Base-by-base conservation (phyloP, 257 asterid species). In the Solanum peruvianum region DNA sequence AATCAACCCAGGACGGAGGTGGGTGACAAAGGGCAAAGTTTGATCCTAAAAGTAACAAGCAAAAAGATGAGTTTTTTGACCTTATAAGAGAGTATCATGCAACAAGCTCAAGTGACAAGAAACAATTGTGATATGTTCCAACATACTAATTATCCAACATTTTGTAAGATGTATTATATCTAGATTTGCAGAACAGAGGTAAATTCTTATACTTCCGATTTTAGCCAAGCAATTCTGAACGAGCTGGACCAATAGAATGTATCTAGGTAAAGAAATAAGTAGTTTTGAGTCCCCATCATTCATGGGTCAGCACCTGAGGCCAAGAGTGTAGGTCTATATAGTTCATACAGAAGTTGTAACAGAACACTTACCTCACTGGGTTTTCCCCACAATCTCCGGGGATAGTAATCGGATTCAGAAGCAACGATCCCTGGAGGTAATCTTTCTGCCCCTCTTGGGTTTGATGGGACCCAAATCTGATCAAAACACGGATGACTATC, bases 361-460 rank as follows among this genome's bases (percentile, higher is more conserved):
- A 82, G 45, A 56, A 80, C 45, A 85, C 94, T 91, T 90, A 93
- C 99, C 94, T 97, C 95, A 44, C 90, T 93, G 7, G 99, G 98
- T 62, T 87, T 85, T 18, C 98, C 98, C 98, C 98, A 94, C 83
- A 97, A 92, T 87, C 97, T 90, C 84, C 96, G 95, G 71, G 89
- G 93, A 88, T 89, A 91, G 29, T 90, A 89, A 87, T 97, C 98
- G 9, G 98, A 95, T 86, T 94, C 94, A 69, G 96, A 89, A 72
- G 82, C 93, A 86, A 95, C 90, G 10, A 97, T 93, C 52, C 66
- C 86, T 5, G 98, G 96, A 41, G 98, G 98, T 90, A 95, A 91
- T 88, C 90, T 89, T 87, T 96, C 99, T 49, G 98, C 98, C 27
- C 99, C 98, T 92, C 86, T 93, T 3, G 98, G 98, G 85, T 95